These are phyloP conservation scores for Usnea hakonensis DNA, from an alignment of 495 filamentous ascomycete genomes.

Conservation along the genomic window DNA sequence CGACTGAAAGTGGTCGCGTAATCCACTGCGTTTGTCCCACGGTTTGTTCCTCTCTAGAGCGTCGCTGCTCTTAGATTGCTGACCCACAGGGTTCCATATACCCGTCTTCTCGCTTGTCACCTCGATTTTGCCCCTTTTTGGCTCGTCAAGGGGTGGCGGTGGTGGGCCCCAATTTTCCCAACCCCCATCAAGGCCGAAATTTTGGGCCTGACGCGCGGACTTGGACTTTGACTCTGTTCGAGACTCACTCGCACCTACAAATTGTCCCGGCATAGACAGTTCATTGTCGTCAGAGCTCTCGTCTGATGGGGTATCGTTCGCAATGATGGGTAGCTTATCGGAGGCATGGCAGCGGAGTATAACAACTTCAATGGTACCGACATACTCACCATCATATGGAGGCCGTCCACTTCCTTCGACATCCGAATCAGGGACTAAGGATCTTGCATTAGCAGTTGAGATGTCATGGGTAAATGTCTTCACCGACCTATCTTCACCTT, in stretches of 20 bases:
- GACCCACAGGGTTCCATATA: slow-evolving; percentile 4
- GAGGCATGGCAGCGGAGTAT: slow-evolving; percentile 32
- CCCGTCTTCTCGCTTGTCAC: slow-evolving; percentile 6
- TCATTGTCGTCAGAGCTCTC: neutral
- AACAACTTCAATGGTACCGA: slow-evolving; percentile 44
- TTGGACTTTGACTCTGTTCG: neutral
- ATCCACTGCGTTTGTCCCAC: neutral
- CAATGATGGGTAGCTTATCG: neutral
- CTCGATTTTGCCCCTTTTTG: neutral
- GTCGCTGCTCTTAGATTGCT: neutral
- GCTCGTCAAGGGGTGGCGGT: neutral
- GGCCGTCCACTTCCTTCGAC: slow-evolving; percentile 19
- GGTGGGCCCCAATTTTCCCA: slow-evolving; percentile 4
- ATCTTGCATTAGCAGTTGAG: neutral
- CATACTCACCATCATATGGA: slow-evolving; percentile 29
- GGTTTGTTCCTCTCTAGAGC: neutral
- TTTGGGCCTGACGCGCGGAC: neutral
- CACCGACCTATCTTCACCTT: slow-evolving; percentile 34
- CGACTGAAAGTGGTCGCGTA: neutral
- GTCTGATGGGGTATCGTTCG: neutral
- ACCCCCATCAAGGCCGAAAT: slow-evolving; percentile 8
- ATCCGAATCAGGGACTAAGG: slow-evolving; percentile 9
- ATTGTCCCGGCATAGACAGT: neutral
- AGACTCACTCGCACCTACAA: slow-evolving; percentile 7
- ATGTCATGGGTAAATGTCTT: neutral